A percentile compares a stretch with the other conserved stretches of the same genome.
phyloP scores from a whole-genome alignment of 192 early-diverging fungal genomes.

The Coemansia sp. region DNA sequence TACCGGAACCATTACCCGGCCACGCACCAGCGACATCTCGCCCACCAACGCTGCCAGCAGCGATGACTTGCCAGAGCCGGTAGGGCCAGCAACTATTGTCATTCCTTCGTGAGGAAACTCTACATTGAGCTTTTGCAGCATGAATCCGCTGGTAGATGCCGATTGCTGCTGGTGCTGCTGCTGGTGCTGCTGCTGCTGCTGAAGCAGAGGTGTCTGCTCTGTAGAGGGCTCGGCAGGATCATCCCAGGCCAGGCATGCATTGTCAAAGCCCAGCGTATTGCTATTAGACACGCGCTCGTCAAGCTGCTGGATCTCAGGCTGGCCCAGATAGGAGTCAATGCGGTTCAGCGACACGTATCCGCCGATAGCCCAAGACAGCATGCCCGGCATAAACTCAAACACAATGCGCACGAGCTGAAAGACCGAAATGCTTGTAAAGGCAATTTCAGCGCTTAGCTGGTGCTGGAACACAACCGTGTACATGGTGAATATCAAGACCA shows the following conservation, averaged over 20 bases:
- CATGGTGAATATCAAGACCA: conserved; percentile 58
- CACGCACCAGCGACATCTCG: conserved; percentile 62
- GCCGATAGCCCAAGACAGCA: conserved; percentile 59
- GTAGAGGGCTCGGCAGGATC: conserved; percentile 55
- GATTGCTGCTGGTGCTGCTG: too few relatives aligned
- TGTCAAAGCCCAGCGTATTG: conserved; percentile 29
- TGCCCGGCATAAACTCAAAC: conserved; percentile 63
- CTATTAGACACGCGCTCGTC: conserved; percentile 38
- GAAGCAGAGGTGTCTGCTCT: conserved; percentile 19
- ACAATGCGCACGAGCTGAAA: conserved; percentile 66
- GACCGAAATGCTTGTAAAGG: conserved; percentile 70
- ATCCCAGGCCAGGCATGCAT: conserved; percentile 45
- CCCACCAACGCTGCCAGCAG: conserved; percentile 79
- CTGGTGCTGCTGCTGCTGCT: too few relatives aligned
- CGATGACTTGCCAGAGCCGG: conserved; percentile 86
- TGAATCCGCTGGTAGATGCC: conserved; percentile 28
- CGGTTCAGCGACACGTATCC: conserved; percentile 64
- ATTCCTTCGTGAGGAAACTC: conserved; percentile 59
- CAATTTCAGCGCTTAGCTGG: conserved; percentile 60
- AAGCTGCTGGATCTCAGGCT: conserved; percentile 64
- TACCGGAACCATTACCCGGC: conserved; percentile 32
- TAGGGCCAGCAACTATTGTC: conserved; percentile 78
- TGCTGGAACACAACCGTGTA: conserved; percentile 61
- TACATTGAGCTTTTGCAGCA: conserved; percentile 61
- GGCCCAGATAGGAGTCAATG: conserved; percentile 71